Conservation (phyloP, 2,329 filamentous ascomycete species). For the Coleophoma crateriformis region DNA sequence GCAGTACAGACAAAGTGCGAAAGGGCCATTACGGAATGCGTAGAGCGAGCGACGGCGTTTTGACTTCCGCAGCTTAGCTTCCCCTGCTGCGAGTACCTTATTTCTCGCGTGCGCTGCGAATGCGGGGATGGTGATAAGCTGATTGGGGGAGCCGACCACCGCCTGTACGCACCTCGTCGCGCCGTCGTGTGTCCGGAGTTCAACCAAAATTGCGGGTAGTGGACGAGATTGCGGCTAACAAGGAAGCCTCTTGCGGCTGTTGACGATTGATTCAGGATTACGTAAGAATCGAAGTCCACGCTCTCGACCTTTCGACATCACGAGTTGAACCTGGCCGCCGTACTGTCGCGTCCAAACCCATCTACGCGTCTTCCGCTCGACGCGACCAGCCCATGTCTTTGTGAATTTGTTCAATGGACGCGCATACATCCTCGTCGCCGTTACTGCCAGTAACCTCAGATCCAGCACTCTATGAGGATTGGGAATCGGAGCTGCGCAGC, state of each 20-base stretch:
- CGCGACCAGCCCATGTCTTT: not conserved
- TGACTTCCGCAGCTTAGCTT: not conserved
- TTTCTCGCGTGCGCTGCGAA: not conserved
- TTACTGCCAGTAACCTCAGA: constrained; percentile 17
- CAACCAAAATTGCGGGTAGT: too few relatives aligned
- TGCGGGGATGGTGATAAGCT: too few relatives aligned
- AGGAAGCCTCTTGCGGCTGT: too few relatives aligned
- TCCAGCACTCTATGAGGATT: constrained; percentile 16
- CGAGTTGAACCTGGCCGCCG: too few relatives aligned
- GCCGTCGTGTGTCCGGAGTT: too few relatives aligned
- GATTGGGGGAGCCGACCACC: too few relatives aligned
- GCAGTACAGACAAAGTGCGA: not conserved
- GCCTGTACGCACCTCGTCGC: too few relatives aligned
- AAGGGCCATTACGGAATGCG: not conserved
- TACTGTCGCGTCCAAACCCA: not conserved
- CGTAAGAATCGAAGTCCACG: too few relatives aligned
- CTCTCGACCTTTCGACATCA: too few relatives aligned
- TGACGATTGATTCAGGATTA: too few relatives aligned
- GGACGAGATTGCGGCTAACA: too few relatives aligned
- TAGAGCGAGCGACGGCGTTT: too few relatives aligned
- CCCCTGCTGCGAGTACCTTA: not conserved
- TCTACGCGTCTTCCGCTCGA: not conserved
- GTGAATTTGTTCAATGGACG: constrained; percentile 1
- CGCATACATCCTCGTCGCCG: constrained; percentile 12
- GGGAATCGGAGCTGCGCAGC: constrained; percentile 12